Base-by-base conservation (phyloP, 2,329 filamentous ascomycete species). In the Colletotrichum agaves region DNA sequence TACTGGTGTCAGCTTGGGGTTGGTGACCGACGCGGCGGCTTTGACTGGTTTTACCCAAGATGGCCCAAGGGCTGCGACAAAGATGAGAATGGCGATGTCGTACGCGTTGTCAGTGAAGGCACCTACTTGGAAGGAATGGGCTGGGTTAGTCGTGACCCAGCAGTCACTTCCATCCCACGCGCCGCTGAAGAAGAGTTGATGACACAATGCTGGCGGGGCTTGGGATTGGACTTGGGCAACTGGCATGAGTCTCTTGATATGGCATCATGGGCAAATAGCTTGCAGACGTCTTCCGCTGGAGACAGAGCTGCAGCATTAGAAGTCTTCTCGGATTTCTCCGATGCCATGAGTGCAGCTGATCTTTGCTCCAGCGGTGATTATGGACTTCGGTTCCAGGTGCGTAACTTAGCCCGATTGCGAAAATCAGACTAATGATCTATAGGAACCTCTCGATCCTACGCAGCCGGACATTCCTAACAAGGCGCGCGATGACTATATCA, bases 1-100 rank as follows among this genome's bases (percentile, higher is more conserved):
- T 96, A 97, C 76, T 99, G 95, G 95, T 99, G 97, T 76, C 96
- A 99, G 77, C 94, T 98, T 79, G 93, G 91, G 0, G 89, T 99
- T 10, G 97, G 96, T 5, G 96, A 97, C 75, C 84, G 88, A n/a
- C 92, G 92, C 72, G 92, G 92, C 19, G 95, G 96, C 0, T 87
- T 97, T 49, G 92, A 95, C 73, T 99, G 97, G 95, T 93, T 97
- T 73, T 90, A 91, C 72, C 88, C 91, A 53, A 86, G 91, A 63
- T 95, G 90, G 89, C 92, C 93, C 8, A 87, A 85, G 49, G 92
- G 92, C 0, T 84, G 84, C 23, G 92, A 95, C 73, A 74, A 90
- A 3, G 90, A 95, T 73, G 82, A 87, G 59, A 78, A 90, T 49
- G 90, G 91, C 2, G 84, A 92, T 61, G 86, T 85, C 10, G 83